Evolutionary conservation across 768 basidiomycete species (phyloP), one percentile per base, ranked within the genome.

Genomic region (Tephrocybe sp.): DNA sequence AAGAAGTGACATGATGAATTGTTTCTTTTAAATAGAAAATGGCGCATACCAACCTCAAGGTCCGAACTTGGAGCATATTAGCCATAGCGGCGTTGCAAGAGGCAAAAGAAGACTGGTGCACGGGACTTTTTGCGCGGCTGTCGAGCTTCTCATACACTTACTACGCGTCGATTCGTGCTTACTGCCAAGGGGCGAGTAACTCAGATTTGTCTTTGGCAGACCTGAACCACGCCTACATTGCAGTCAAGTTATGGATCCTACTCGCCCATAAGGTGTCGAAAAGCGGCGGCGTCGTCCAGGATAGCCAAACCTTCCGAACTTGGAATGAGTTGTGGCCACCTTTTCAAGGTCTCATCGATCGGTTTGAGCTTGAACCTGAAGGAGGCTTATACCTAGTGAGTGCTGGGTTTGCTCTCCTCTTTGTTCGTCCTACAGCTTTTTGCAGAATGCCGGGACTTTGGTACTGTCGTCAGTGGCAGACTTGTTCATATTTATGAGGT

Each of bases 311-410:
- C 18, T 64, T 70, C 33, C 67, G 64, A 34, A 72, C 88, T 9
- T 91, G 88, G 88, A 88, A 86, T 57, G 83, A 87, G 57, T 62
- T 91, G 7, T 91, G 86, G 87, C 79, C 85, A 1, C 75, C 83
- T 1, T 87, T 86, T 47, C 83, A 83, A 55, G 64, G 64, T 11
- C 68, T 86, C 29, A 58, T 83, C 12, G 58, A 67, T 33, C 69
- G 73, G 1, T 69, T 86, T 31, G 79, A 82, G 55, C 61, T 56
- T 3, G 81, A 82, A 48, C 66, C 67, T 13, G 70, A 70, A 43
- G 65, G 68, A 27, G 74, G 74, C 23, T 61, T 66, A 52, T 68
- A 69, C 50, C 61, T 68, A 49, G 75, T 79, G 58, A 54, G 72
- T 62, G 42, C n/a, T n/a, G n/a, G n/a, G n/a, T 30, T 39, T 22